phyloP scores from a whole-genome alignment of 768 basidiomycete genomes.

The Termitomyces sp. region DNA sequence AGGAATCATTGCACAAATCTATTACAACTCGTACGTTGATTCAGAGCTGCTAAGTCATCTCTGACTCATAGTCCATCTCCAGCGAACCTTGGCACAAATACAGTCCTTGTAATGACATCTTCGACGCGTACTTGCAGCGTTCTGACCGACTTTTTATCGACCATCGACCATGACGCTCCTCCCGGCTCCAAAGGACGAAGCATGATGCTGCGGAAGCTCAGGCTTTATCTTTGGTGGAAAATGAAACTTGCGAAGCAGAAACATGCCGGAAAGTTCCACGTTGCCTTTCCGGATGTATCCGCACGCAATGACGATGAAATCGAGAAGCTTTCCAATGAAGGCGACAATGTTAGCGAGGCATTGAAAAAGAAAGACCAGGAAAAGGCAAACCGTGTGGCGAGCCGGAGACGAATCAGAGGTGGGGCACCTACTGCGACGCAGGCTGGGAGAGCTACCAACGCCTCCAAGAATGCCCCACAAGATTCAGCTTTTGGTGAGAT shows the following conservation, averaged over 20 bases:
- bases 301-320: conserved; percentile 18
- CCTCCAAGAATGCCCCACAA: conserved; percentile 13
- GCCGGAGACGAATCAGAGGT: conserved; percentile 72
- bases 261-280: conserved; percentile 26
- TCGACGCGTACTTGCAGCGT: conserved; percentile 72
- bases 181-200: conserved; percentile 60
- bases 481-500: conserved; percentile 29
- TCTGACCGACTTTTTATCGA: conserved; percentile 76
- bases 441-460: conserved; percentile 6
- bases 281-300: conserved; percentile 20
- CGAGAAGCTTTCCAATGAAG: conserved; percentile 22
- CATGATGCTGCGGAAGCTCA: conserved; percentile 80
- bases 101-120: conserved; percentile 84
- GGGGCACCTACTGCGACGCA: conserved; percentile 44
- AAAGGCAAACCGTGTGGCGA: conserved; percentile 52
- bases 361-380: conserved; percentile 74
- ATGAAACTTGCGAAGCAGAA: conserved; percentile 40
- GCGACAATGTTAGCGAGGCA: conserved; percentile 60
- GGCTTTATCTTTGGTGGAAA: conserved; percentile 82
- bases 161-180: conserved; percentile 53
- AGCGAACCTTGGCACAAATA: conserved; percentile 58
- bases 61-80: not conserved
- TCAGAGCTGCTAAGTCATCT: not conserved
- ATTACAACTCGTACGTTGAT: conserved; percentile 18
- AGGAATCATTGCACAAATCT: conserved; percentile 37